phyloP scores from a whole-genome alignment of 75 land plant genomes.

The Isoetes taiwanensis region DNA sequence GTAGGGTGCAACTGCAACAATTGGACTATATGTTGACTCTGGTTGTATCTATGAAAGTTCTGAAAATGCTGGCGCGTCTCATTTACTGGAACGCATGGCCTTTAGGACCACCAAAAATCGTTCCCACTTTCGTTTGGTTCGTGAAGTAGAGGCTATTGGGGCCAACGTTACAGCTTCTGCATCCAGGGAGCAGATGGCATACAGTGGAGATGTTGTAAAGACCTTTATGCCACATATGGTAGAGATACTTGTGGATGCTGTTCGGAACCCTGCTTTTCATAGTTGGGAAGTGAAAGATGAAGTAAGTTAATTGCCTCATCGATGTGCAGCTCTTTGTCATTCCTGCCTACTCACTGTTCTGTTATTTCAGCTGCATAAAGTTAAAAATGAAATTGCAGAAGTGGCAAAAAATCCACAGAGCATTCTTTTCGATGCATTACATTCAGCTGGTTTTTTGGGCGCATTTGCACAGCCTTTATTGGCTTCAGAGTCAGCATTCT shows the following conservation, averaged over 20 bases:
- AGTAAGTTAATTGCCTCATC: conserved; percentile 18
- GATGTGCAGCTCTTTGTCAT: neutral
- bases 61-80: conserved; percentile 42
- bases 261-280: conserved; percentile 74
- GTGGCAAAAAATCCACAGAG: conserved; percentile 57
- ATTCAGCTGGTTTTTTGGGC: conserved; percentile 74
- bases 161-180: conserved; percentile 70
- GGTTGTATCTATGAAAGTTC: conserved; percentile 82
- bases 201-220: conserved; percentile 71
- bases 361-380: conserved; percentile 43
- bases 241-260: conserved; percentile 74
- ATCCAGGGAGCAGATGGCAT: conserved; percentile 87
- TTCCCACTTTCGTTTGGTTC: conserved; percentile 70
- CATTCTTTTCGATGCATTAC: conserved; percentile 73
- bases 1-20: conserved; percentile 62
- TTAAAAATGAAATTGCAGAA: conserved; percentile 65
- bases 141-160: conserved; percentile 94
- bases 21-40: conserved; percentile 73
- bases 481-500: conserved; percentile 69
- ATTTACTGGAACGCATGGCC: conserved; percentile 87
- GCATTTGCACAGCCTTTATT: conserved; percentile 60
- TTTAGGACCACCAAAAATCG: conserved; percentile 75
- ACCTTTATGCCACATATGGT: conserved; percentile 85
- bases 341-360: neutral
- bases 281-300: conserved; percentile 96